Base-by-base conservation (phyloP, 306 rosid genomes). In the Trifolium repens region DNA sequence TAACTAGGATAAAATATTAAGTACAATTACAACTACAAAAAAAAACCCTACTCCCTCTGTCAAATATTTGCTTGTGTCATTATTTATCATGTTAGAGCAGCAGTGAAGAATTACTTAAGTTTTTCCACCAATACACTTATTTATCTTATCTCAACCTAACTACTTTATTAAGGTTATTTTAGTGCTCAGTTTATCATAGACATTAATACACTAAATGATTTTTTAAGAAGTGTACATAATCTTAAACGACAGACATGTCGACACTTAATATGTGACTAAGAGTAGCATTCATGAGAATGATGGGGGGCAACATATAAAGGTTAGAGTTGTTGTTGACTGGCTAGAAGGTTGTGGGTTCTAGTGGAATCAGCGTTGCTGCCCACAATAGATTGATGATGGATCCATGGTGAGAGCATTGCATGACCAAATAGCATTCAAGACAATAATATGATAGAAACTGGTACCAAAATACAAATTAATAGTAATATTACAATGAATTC, bases 1-100 rank as follows among this genome's bases (percentile, higher is more conserved):
- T 39, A 46, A 19, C 26, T 30, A 61, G 27, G 53, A 57, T 17
- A 76, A 47, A 72, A 39, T 39, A 74, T 30, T 64, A 46, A 24
- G 16, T 14, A 53, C 34, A 46, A 69, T 42, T 67, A 11, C 11
- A 32, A 37, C 47, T 19, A 44, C 13, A 67, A 26, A 57, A 34
- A 11, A 27, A 27, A 27, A 27, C 2, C 30, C 14, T 16, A 19
- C 3, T 73, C 19, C 63, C 5, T 54, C 35, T 12, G n/a, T 57
- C 35, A 5, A 58, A 58, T 26, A 57, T 57, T 57, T 57, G 35
- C n/a, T 57, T 57, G 34, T 10, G 5, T 5, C 8, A 6, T 53
- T 57, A 57, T 26, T 26, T 57, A 26, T 26, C 4, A 58, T 26
- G 10, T 58, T 24, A 58, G 8, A 26, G 24, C 26, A 58, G 37